Base-by-base conservation (phyloP, 2,329 filamentous ascomycete genomes). In the Ophiostoma montium region DNA sequence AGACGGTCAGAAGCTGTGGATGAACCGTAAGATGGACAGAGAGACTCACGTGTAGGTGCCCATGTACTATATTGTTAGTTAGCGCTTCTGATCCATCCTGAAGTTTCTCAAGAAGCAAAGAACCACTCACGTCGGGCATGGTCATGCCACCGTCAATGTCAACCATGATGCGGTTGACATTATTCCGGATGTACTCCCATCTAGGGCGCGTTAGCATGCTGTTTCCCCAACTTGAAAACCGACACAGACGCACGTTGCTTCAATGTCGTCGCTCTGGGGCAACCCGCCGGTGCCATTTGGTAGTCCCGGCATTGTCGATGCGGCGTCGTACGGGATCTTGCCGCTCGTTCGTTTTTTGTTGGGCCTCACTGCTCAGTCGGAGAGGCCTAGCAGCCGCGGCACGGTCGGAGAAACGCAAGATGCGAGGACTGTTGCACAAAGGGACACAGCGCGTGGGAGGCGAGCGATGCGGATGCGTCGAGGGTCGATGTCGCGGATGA, bases 151-250 rank as follows among this genome's bases (percentile, higher is more conserved):
- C 84, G 60, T 90, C 85, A 27, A 96, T 74, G 61, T 94, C 85
- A 58, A 80, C 78, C 90, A 98, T 96, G 61, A 98, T 94, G 63
- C 83, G 86, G 56, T 87, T 80, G 57, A 98, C 88, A 55, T 90
- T 89, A 53, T 75, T 74, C 65, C 95, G 83, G 47, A 98, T 74
- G 65, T 94, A 96, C 51, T 74, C 72, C 92, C 92, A 98, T 69
- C 86, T 94, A 16, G 10, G 30, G 8, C 5, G 9, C 30, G 30
- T 44, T 44, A 44, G 30, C n/a, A 44, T 30, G 15, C 15, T 30
- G 39, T 7, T 7, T 35, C 11, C 11, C 33, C 8, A 32, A 44
- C 27, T n/a, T n/a, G n/a, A n/a, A n/a, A 18, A 9, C 42, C 12
- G 21, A 15, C 2, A 12, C 4, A 27, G n/a, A 52, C 55, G 54